Base-by-base conservation (phyloP, 176 grass and related monocot species). In the Oryza punctata region DNA sequence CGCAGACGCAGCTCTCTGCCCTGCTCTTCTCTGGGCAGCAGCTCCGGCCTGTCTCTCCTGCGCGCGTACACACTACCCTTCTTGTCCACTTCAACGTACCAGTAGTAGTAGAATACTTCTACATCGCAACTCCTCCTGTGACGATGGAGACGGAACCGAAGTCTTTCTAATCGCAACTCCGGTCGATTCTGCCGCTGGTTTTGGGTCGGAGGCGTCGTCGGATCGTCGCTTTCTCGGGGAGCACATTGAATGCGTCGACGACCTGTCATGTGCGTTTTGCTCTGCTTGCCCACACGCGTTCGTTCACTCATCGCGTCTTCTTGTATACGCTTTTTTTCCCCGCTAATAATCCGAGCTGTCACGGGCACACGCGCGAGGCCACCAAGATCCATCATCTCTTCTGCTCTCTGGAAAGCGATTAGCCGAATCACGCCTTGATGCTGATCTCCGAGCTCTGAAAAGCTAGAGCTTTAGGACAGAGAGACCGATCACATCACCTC, bases 11-110 rank as follows among this genome's bases (percentile, higher is more conserved):
- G 28, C 68, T 23, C 65, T 3, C 27, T 33, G 35, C 77, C n/a
- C 49, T 28, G 68, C 69, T 32, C 73, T 6, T 26, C 75, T 63
- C 77, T 49, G 70, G 10, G 40, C 24, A 47, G 50, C 79, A 47
- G 79, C 79, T 75, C 71, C 60, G 81, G n/a, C 37, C 85, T 70
- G 85, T 38, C 52, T 70, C 73, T 43, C 40, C 76, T 35, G 33
- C 33, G 33, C 5, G 32, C 32, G 63, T 64, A 72, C 52, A 61
- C 52, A 61, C n/a, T 61, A 23, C n/a, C n/a, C 57, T 24, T 61
- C 21, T 61, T 23, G 57, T 11, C 78, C 7, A 50, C 23, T 19
- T 15, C 68, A 61, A 61, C 29, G 80, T 14, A 21, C 10, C 63
- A 61, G 65, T 25, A 4, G 75, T 25, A 52, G 44, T 76, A 26